A percentile compares a stretch with the other conserved stretches of the same genome.
Conservation (phyloP, 2,329 filamentous ascomycete species). For the Aspergillus sp. region DNA sequence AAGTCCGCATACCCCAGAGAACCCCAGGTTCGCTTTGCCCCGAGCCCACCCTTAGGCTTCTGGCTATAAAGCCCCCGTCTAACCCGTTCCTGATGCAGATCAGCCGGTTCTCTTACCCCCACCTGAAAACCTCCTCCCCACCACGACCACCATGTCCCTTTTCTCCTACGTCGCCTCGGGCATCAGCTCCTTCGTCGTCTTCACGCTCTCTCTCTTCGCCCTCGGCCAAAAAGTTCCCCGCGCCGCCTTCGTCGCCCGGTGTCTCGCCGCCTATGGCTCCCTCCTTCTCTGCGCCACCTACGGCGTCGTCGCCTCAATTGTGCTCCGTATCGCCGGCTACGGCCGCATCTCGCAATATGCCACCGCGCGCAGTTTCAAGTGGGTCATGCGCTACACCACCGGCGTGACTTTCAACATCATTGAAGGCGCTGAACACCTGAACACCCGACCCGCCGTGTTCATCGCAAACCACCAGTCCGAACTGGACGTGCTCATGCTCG, state of each 20-base stretch:
- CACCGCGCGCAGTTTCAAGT: constrained; percentile 76
- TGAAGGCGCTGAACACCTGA: constrained; percentile 66
- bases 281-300: constrained; percentile 61
- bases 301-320: constrained; percentile 73
- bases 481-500: constrained; percentile 90
- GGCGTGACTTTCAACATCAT: constrained; percentile 75
- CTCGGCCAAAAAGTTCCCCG: constrained; percentile 46
- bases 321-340: constrained; percentile 70
- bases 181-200: constrained; percentile 65
- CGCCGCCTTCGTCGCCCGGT: constrained; percentile 50
- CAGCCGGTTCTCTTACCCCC: neutral
- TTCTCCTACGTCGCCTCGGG: constrained; percentile 61
- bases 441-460: constrained; percentile 80
- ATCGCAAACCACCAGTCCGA: constrained; percentile 96
- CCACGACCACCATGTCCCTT: constrained; percentile 57
- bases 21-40: constrained; percentile 8
- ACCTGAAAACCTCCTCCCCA: neutral
- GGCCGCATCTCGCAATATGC: constrained; percentile 84
- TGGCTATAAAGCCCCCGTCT: neutral
- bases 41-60: neutral
- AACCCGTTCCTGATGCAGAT: neutral
- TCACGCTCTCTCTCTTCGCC: constrained; percentile 55
- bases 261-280: constrained; percentile 49
- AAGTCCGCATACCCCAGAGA: constrained; percentile 8
- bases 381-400: constrained; percentile 71